Evolutionary conservation across 1,139 yeast genomes (phyloP), one percentile per base, ranked within the genome.

Genomic region (Saccharomyces pastorianus): DNA sequence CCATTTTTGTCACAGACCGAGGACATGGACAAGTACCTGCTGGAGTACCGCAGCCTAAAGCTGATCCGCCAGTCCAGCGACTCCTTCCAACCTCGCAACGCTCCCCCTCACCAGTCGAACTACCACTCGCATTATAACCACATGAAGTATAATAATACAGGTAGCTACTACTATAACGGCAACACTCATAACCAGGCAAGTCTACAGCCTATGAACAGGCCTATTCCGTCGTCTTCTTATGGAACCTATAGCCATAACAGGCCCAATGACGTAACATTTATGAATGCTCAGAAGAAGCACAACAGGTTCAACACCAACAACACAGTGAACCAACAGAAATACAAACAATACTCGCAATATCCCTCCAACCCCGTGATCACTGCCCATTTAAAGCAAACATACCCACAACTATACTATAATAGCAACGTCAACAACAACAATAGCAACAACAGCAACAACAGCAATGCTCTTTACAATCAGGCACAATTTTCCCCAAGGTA

Each of bases 1-100:
- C 67, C 72, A 26, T 69, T 67, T 57, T 57, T 66, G 27, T 65
- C 71, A n/a, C 72, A 69, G 55, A 51, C 61, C 26, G 72, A 69
- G 51, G 72, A 69, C 55, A 64, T 69, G 61, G 67, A 68, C 27
- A 66, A 59, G 49, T 66, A 66, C 51, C 49, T 68, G 31, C 28
- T 55, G 26, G 66, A 67, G 34, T 66, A 65, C 52, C 61, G 62
- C 41, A 59, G 58, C 25, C 46, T 63, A 47, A 66, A 64, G 51
- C 38, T 54, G 51, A 52, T 55, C 49, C 59, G 61, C 20, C 58
- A 58, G 51, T 46, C 48, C 6, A 49, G 59, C 1, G 53, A 53
- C 25, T 41, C 51, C 25, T 55, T 38, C 44, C 44, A 38, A 7
- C 11, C 53, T 20, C 41, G 13, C 34, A 54, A 54, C 23, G 51